Conservation (phyloP, 345 rosid genomes). For the Raphanus sativus region DNA sequence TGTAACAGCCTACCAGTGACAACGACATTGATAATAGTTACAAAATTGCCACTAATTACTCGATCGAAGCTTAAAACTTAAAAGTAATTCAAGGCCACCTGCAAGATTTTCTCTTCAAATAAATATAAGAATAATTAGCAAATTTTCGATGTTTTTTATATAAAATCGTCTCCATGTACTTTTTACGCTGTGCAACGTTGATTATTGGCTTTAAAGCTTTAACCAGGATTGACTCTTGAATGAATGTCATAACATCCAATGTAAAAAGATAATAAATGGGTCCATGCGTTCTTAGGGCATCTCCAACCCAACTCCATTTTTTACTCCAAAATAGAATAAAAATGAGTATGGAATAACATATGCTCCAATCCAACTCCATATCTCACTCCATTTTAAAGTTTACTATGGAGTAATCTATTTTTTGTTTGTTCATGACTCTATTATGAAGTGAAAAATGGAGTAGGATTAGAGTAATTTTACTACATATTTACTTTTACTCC, state of each 20-base stretch:
- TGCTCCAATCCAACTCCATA: no score
- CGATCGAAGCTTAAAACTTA: neutral
- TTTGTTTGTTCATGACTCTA: no score
- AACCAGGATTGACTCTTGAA: slow-evolving; percentile 28
- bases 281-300: slow-evolving; percentile 30
- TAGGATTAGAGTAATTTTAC: no score
- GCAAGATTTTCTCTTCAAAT: neutral
- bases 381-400: no score
- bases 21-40: neutral
- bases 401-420: no score
- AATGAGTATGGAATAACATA: no score
- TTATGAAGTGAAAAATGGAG: no score
- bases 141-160: neutral
- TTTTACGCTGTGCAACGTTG: slow-evolving; percentile 14
- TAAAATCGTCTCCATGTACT: neutral
- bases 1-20: neutral
- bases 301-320: no score
- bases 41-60: neutral
- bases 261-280: slow-evolving; percentile 17
- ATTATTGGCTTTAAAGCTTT: slow-evolving; percentile 17
- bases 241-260: neutral
- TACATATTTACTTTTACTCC: no score
- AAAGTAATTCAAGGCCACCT: neutral
- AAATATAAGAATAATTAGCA: neutral
- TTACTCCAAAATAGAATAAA: no score